Evolutionary conservation across 805 yeast species (phyloP).

Genomic region (Dipodascus geniculatus): DNA sequence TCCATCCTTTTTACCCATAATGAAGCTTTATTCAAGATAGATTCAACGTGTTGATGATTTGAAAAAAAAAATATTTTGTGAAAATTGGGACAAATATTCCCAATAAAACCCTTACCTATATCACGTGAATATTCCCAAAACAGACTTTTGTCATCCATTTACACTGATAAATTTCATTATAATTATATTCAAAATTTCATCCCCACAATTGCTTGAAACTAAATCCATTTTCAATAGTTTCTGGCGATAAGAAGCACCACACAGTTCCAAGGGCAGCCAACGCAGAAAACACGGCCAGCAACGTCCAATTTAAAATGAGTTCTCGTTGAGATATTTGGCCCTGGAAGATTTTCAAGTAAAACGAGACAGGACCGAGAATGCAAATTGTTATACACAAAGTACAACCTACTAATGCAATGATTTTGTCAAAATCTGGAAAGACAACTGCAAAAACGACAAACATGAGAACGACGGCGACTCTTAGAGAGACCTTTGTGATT

Average conservation of each 20-base stretch:
- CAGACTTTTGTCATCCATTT: too few species aligned
- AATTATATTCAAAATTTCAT: not conserved
- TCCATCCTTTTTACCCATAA: not conserved
- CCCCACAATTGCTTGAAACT: not conserved
- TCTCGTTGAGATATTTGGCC: slow-evolving; percentile 32
- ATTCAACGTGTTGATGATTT: not conserved
- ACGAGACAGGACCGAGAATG: slow-evolving; percentile 61
- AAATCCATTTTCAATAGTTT: not conserved
- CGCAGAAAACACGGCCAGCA: slow-evolving; percentile 34
- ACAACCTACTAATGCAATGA: slow-evolving; percentile 74
- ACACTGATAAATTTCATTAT: too few species aligned
- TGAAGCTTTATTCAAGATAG: not conserved
- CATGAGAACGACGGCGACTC: slow-evolving; percentile 39
- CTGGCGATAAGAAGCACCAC: not conserved
- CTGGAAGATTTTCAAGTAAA: slow-evolving; percentile 49
- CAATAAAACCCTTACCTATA: not conserved
- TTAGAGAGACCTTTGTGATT: slow-evolving; percentile 18
- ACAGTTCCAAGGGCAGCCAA: slow-evolving; percentile 48
- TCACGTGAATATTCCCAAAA: too few species aligned
- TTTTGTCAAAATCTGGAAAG: slow-evolving; percentile 69
- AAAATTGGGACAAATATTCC: not conserved
- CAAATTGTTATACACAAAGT: slow-evolving; percentile 73
- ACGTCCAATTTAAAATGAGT: slow-evolving; percentile 29
- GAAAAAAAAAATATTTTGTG: not conserved
- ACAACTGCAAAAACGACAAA: slow-evolving; percentile 50